Conservation (phyloP, 306 rosid species). For the Aeschynomene evenia region DNA sequence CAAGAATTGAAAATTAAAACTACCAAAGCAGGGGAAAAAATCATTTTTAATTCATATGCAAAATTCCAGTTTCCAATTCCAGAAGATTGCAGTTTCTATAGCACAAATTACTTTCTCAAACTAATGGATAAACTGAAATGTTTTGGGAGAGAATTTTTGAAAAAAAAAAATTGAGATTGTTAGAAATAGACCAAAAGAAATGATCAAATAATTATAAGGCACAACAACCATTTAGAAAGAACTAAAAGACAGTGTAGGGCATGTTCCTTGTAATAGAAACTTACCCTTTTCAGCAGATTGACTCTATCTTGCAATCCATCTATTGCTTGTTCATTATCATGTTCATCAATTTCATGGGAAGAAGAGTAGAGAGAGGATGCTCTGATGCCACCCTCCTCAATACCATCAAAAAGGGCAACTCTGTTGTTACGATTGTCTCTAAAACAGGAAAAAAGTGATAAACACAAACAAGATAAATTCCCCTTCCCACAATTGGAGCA, state of each 20-base stretch:
- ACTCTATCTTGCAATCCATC: slow-evolving; percentile 95
- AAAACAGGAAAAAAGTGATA: slow-evolving; percentile 4
- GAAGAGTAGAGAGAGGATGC: slow-evolving; percentile 46
- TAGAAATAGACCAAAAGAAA: slow-evolving; percentile 1
- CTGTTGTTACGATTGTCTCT: slow-evolving; percentile 44
- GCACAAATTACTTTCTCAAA: neutral
- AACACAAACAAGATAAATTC: slow-evolving; percentile 18
- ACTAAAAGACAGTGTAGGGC: neutral
- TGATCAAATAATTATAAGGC: neutral
- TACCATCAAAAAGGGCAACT: slow-evolving; percentile 55
- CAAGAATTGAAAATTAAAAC: neutral
- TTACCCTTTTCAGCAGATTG: slow-evolving; percentile 83
- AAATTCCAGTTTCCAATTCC: slow-evolving; percentile 8
- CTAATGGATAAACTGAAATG: neutral
- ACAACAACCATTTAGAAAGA: neutral
- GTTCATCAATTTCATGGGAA: slow-evolving; percentile 92
- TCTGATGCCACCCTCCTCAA: slow-evolving; percentile 55
- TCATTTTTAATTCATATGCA: neutral
- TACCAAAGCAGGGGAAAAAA: neutral
- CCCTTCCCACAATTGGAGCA: slow-evolving; percentile 3
- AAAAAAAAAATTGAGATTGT: neutral
- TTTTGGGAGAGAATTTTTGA: neutral
- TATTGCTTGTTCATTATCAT: slow-evolving; percentile 75
- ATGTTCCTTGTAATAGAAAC: slow-evolving; percentile 24
- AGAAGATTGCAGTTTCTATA: neutral